Conservation (phyloP, 2,329 filamentous ascomycete species). For the Orbilia blumenaviensis region DNA sequence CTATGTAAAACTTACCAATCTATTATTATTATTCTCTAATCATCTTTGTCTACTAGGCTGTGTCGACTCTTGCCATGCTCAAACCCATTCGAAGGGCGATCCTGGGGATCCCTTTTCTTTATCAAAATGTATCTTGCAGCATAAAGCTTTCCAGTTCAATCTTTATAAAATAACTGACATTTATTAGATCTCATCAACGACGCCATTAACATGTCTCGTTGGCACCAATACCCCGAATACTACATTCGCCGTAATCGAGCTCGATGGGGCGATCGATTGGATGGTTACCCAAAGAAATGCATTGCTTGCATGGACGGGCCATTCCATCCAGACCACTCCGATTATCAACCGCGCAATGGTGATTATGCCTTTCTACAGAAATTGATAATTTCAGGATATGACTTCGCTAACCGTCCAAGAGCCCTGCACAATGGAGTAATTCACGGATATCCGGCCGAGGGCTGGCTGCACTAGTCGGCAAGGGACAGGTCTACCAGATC, state of each 20-base stretch:
- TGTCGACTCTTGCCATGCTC: slow-evolving; percentile 87
- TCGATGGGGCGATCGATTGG: slow-evolving; percentile 96
- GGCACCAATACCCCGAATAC: slow-evolving; percentile 86
- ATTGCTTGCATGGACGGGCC: slow-evolving; percentile 94
- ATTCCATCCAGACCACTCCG: slow-evolving; percentile 79
- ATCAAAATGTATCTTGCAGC: slow-evolving; percentile 70
- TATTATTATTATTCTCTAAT: too few species aligned
- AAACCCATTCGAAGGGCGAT: slow-evolving; percentile 81
- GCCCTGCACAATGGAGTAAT: slow-evolving; percentile 88
- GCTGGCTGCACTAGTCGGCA: slow-evolving; percentile 81
- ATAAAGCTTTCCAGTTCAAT: not conserved
- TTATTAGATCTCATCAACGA: slow-evolving; percentile 70
- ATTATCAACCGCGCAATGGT: slow-evolving; percentile 77
- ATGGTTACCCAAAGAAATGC: slow-evolving; percentile 87
- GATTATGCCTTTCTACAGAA: slow-evolving; percentile 11
- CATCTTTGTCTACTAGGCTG: slow-evolving; percentile 67
- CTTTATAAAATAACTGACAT: not conserved
- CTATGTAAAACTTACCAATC: not conserved
- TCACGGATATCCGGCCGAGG: slow-evolving; percentile 88
- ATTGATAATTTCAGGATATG: not conserved
- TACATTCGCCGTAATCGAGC: slow-evolving; percentile 84
- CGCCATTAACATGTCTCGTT: slow-evolving; percentile 86
- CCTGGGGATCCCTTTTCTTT: slow-evolving; percentile 91
- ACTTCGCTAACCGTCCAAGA: slow-evolving; percentile 64
- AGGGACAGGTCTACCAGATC: slow-evolving; percentile 88